A percentile compares a stretch with the other conserved stretches of the same genome.
Conservation (phyloP, 331 rosid species). For the Quercus lobata region DNA sequence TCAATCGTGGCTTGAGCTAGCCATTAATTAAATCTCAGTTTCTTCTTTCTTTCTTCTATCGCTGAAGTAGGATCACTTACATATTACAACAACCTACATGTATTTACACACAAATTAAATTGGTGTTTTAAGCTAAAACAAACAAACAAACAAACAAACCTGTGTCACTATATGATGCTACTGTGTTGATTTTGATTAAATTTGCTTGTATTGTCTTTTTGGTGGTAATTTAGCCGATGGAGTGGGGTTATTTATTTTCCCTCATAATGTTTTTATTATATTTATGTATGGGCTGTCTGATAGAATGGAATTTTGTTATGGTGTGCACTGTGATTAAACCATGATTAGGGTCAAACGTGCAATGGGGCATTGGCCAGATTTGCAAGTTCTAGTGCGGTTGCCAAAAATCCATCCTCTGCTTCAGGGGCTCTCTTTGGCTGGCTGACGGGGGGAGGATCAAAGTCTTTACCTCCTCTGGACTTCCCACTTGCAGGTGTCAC, state of each 20-base stretch:
- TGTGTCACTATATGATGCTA: not conserved
- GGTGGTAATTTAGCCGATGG: not conserved
- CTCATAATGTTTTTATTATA: not conserved
- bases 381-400: slow-evolving; percentile 72
- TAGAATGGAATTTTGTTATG: not conserved
- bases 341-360: slow-evolving; percentile 52
- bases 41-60: too few relatives aligned
- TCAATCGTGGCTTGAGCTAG: too few relatives aligned
- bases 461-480: slow-evolving; percentile 51
- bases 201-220: not conserved
- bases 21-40: too few relatives aligned
- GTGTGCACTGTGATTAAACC: not conserved
- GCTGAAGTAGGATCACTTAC: too few relatives aligned
- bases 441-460: slow-evolving; percentile 59
- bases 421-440: slow-evolving; percentile 76
- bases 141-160: too few relatives aligned
- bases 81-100: too few relatives aligned
- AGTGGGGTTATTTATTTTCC: not conserved
- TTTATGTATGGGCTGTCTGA: not conserved
- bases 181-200: not conserved
- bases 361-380: slow-evolving; percentile 48
- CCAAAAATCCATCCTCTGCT: slow-evolving; percentile 41
- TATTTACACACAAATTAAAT: too few relatives aligned
- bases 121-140: too few relatives aligned
- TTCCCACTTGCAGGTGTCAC: slow-evolving; percentile 64